Conservation (phyloP, 106 monocot species). For the Allium cepa region DNA sequence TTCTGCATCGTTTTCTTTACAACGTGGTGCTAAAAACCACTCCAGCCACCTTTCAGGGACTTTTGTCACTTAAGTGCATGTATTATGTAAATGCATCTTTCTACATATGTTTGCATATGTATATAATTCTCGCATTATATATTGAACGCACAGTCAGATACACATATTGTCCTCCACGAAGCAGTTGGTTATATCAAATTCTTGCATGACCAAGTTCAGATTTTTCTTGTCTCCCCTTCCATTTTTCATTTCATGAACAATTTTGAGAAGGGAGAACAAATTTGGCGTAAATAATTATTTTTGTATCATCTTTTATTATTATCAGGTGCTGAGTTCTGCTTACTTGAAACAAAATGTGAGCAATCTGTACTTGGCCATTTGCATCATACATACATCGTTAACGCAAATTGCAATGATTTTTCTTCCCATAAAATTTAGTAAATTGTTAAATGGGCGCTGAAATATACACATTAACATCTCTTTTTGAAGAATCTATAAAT, state of each 20-base stretch:
- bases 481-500: no score
- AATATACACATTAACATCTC: no score
- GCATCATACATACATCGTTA: neutral
- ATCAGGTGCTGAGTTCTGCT: conserved; percentile 50
- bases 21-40: no score
- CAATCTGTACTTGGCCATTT: neutral
- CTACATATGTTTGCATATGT: no score
- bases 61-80: no score
- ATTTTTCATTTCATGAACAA: neutral
- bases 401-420: neutral
- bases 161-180: conserved; percentile 17
- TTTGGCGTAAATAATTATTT: neutral
- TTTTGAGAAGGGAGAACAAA: neutral
- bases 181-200: conserved; percentile 15
- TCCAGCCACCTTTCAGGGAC: no score
- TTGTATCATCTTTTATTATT: neutral
- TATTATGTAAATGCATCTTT: no score
- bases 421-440: neutral
- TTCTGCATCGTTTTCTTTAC: neutral
- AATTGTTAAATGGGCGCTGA: neutral
- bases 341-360: conserved; percentile 15
- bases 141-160: conserved; percentile 9
- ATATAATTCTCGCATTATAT: neutral
- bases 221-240: conserved; percentile 1
- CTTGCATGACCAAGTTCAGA: conserved; percentile 14